phyloP scores from a whole-genome alignment of 2,329 filamentous ascomycete species.

The Neonectria neomacrospora region DNA sequence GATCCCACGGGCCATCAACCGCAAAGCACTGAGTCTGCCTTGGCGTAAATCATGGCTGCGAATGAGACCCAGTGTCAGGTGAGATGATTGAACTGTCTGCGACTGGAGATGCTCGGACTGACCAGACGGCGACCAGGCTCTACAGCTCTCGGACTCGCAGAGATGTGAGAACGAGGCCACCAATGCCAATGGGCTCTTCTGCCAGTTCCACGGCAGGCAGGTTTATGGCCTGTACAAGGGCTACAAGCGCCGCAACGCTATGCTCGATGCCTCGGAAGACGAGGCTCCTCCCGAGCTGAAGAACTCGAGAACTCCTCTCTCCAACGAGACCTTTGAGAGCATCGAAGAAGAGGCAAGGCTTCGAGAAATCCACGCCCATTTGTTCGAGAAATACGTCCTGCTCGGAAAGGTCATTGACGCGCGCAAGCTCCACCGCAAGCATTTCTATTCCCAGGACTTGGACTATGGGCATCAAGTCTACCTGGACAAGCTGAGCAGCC shows the following conservation, averaged over 20 bases:
- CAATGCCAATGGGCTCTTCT: slow-evolving; percentile 41
- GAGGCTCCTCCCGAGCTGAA: slow-evolving; percentile 30
- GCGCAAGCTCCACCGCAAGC: slow-evolving; percentile 40
- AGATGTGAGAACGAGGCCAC: slow-evolving; percentile 66
- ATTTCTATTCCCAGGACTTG: slow-evolving; percentile 40
- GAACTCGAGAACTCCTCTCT: slow-evolving; percentile 26
- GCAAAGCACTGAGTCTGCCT: neutral
- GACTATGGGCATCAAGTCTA: slow-evolving; percentile 44
- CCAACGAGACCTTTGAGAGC: slow-evolving; percentile 37
- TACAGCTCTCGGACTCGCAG: slow-evolving; percentile 54
- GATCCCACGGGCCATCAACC: neutral
- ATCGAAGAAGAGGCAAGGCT: slow-evolving; percentile 28
- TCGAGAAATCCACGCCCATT: slow-evolving; percentile 33
- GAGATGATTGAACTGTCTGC: neutral
- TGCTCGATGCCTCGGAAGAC: slow-evolving; percentile 35
- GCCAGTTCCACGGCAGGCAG: slow-evolving; percentile 40
- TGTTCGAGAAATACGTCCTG: slow-evolving; percentile 39
- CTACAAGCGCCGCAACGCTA: slow-evolving; percentile 43
- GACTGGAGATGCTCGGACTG: neutral
- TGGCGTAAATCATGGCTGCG: neutral
- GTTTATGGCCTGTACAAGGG: slow-evolving; percentile 39
- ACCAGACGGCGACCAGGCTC: slow-evolving; percentile 20
- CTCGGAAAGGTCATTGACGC: slow-evolving; percentile 42
- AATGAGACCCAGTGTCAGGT: neutral
- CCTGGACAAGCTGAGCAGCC: slow-evolving; percentile 41